Evolutionary conservation across 768 basidiomycete genomes (phyloP), one percentile per base, ranked within the genome.

Genomic region (Mrakia gelida): DNA sequence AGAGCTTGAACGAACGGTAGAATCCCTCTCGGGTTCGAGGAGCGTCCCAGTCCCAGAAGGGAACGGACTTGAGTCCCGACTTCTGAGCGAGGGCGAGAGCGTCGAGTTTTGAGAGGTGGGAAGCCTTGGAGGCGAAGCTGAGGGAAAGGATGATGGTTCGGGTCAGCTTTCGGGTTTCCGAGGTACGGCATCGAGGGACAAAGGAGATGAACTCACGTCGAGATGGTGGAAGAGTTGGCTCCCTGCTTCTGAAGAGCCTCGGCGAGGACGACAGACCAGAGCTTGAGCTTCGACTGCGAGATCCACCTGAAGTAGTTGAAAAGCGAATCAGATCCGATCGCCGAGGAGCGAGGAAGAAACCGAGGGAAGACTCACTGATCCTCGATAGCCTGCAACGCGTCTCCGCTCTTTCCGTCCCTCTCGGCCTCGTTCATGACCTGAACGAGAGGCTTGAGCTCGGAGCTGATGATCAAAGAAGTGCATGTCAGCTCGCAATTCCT

Each of bases 21-120:
- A 89, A 98, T 61, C 96, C 96, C 84, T 98, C 96, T 78, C 95
- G 90, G 0, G 96, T 97, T 78, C 97, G 87, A 54, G 96, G 94
- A 68, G 91, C 87, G 84, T 98, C 93, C 94, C 95, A 98, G 85
- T 95, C 88, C 93, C 94, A 98, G 88, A 90, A 92, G 0, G 95
- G 94, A 41, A 89, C 88, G 18, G 77, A 78, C 83, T 86, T 89
- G 80, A 95, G 86, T 38, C 92, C 91, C 82, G 92, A 90, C 75
- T 88, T 88, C 83, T 91, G 88, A 0, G 95, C 95, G 80, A 98
- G 90, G 77, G 85, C 84, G 78, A 92, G 87, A 0, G 94, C 92
- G 63, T 88, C 87, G 7, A 87, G 84, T 81, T 91, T 90, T 11
- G 94, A 93, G 28, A 87, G 88, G 79, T 89, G 89, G 8, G 90